Conservation (phyloP, 2,329 filamentous ascomycete genomes). For the Fusarium penzigii region DNA sequence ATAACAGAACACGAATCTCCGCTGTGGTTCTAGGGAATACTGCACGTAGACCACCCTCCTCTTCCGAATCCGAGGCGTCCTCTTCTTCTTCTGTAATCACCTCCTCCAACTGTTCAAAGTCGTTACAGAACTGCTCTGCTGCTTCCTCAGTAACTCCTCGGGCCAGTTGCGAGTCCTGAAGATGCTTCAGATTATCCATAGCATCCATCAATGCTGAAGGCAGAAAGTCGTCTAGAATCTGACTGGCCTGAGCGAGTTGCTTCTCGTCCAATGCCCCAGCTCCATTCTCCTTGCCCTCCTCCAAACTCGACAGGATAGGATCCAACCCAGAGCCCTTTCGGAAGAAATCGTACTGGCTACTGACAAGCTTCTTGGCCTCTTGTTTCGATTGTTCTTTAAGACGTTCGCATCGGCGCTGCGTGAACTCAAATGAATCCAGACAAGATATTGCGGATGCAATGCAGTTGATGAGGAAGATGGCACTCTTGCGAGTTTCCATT, state of each 20-base stretch:
- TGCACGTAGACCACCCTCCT: conserved; percentile 28
- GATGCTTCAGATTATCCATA: conserved; percentile 72
- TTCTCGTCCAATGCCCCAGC: conserved; percentile 48
- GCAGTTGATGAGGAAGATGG: conserved; percentile 76
- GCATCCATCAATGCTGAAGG: conserved; percentile 93
- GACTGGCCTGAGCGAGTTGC: conserved; percentile 66
- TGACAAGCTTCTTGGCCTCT: conserved; percentile 58
- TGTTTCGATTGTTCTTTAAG: conserved; percentile 58
- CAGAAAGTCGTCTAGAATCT: conserved; percentile 84
- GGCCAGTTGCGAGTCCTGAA: conserved; percentile 72
- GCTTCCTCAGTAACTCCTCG: conserved; percentile 80
- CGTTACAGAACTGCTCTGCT: conserved; percentile 78
- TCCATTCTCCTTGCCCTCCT: conserved; percentile 32
- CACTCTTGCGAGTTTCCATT: conserved; percentile 59
- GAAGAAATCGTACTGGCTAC: conserved; percentile 73
- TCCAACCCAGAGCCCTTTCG: conserved; percentile 73
- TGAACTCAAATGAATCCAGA: conserved; percentile 65
- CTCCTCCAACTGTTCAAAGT: conserved; percentile 69
- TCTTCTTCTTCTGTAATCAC: conserved; percentile 49
- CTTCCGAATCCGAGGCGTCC: conserved; percentile 27
- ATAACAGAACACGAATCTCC: conserved; percentile 61
- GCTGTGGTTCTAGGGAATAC: conserved; percentile 61
- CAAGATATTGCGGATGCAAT: conserved; percentile 57
- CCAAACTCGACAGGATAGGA: conserved; percentile 60
- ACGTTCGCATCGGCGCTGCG: conserved; percentile 52